Conservation (phyloP, 192 early-diverging fungal genomes). For the Rhizophagus clarus region DNA sequence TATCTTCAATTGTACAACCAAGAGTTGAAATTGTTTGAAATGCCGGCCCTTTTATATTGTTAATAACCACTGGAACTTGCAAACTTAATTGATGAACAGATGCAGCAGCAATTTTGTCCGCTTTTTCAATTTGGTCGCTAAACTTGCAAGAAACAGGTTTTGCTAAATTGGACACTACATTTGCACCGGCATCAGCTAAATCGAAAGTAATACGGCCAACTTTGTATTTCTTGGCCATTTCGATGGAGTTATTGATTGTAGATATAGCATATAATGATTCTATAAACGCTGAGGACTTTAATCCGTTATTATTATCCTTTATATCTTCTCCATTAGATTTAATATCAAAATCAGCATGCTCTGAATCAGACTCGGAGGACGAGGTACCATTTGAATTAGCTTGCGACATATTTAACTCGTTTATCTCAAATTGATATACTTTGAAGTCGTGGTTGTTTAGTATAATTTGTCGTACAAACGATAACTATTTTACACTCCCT, state of each 20-base stretch:
- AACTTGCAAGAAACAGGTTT: slow-evolving; percentile 46
- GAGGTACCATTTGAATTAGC: neutral
- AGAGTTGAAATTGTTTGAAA: slow-evolving; percentile 58
- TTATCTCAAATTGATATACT: neutral
- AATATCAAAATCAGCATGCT: neutral
- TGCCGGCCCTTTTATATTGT: slow-evolving; percentile 54
- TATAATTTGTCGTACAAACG: neutral
- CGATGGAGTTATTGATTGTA: slow-evolving; percentile 17
- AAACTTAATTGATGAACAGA: slow-evolving; percentile 65
- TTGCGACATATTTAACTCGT: neutral
- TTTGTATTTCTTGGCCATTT: slow-evolving; percentile 46
- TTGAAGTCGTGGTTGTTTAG: neutral
- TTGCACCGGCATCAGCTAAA: slow-evolving; percentile 37
- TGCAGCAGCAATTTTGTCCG: slow-evolving; percentile 63
- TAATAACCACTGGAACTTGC: slow-evolving; percentile 63
- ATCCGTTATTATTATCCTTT: no score
- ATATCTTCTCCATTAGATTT: neutral
- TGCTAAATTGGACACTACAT: slow-evolving; percentile 37
- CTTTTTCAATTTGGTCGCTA: slow-evolving; percentile 54
- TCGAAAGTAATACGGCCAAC: slow-evolving; percentile 35
- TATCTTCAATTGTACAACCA: slow-evolving; percentile 44
- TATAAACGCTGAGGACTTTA: neutral
- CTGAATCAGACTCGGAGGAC: neutral
- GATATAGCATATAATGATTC: neutral
- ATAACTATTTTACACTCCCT: no score